phyloP scores from a whole-genome alignment of 768 basidiomycete genomes.

The Auricularia heimuer region DNA sequence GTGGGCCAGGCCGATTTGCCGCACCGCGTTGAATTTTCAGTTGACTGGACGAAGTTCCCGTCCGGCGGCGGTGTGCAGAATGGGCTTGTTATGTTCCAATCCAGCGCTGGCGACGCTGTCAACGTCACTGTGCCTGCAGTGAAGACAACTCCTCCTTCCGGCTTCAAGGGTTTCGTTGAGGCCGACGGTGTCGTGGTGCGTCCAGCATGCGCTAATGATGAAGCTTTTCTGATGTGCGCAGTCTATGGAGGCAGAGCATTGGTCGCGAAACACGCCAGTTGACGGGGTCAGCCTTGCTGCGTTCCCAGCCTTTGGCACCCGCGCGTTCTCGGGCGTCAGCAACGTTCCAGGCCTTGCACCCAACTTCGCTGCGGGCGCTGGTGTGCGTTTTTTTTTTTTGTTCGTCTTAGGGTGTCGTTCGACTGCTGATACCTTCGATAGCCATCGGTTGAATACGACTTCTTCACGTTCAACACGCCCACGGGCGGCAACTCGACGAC shows the following conservation, averaged over 20 bases:
- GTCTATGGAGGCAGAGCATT: conserved; percentile 58
- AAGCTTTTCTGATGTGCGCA: background rate
- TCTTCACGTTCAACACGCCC: conserved; percentile 46
- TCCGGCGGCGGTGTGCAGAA: conserved; percentile 28
- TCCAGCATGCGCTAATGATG: background rate
- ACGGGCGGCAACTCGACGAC: conserved; percentile 29
- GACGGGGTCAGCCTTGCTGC: conserved; percentile 47
- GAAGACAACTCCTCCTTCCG: conserved; percentile 26
- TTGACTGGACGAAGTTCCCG: conserved; percentile 44
- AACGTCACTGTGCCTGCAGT: conserved; percentile 21
- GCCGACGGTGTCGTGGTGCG: conserved; percentile 41
- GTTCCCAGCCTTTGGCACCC: conserved; percentile 44
- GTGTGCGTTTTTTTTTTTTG: conserved; percentile 37
- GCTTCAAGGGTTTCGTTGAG: conserved; percentile 55
- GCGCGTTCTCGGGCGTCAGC: conserved; percentile 50
- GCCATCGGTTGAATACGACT: conserved; percentile 41
- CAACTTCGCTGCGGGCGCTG: conserved; percentile 52
- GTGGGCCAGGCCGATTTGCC: conserved; percentile 40
- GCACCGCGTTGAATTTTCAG: conserved; percentile 41
- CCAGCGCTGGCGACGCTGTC: conserved; percentile 25
- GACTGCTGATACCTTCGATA: background rate
- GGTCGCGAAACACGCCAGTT: conserved; percentile 36
- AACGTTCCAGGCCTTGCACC: conserved; percentile 42
- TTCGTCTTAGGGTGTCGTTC: background rate
- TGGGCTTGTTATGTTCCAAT: conserved; percentile 36